These are phyloP conservation scores for Aphanocladium album DNA, from an alignment of 2,329 filamentous ascomycete species.

Conservation along the genomic window DNA sequence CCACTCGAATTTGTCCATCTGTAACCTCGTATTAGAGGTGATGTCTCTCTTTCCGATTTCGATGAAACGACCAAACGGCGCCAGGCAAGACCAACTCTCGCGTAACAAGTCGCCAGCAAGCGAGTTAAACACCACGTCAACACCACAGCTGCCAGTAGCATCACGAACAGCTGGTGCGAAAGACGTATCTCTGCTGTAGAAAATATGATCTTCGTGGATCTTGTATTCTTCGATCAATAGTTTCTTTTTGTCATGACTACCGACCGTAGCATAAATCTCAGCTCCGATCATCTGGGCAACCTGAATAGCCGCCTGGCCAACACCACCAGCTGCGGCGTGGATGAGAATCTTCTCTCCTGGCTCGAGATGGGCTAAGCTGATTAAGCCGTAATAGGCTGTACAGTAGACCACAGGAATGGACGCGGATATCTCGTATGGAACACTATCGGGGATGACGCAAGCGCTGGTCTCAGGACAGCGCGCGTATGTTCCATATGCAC, in stretches of 20 bases:
- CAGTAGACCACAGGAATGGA: too few relatives aligned
- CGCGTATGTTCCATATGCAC: too few relatives aligned
- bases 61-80: conserved; percentile 27
- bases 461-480: too few relatives aligned
- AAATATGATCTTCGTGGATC: conserved; percentile 28
- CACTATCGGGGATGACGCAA: too few relatives aligned
- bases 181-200: conserved; percentile 12
- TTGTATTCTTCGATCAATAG: conserved; percentile 22
- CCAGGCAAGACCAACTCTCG: conserved; percentile 30
- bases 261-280: conserved; percentile 25
- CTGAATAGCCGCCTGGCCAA: conserved; percentile 27
- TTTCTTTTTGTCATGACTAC: conserved; percentile 24
- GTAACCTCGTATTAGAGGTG: too few relatives aligned
- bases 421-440: too few relatives aligned
- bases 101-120: conserved; percentile 28
- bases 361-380: too few relatives aligned
- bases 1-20: too few relatives aligned
- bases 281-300: conserved; percentile 23
- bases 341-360: too few relatives aligned
- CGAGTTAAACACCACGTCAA: conserved; percentile 32
- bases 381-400: too few relatives aligned
- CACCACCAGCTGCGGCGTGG: conserved; percentile 27
- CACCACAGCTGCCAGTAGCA: conserved; percentile 24
- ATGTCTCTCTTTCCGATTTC: conserved; percentile 10
- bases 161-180: conserved; percentile 19